Evolutionary conservation across 106 monocot species (phyloP), one percentile per base, ranked within the genome.

Genomic region (Apostasia shenzhenica): DNA sequence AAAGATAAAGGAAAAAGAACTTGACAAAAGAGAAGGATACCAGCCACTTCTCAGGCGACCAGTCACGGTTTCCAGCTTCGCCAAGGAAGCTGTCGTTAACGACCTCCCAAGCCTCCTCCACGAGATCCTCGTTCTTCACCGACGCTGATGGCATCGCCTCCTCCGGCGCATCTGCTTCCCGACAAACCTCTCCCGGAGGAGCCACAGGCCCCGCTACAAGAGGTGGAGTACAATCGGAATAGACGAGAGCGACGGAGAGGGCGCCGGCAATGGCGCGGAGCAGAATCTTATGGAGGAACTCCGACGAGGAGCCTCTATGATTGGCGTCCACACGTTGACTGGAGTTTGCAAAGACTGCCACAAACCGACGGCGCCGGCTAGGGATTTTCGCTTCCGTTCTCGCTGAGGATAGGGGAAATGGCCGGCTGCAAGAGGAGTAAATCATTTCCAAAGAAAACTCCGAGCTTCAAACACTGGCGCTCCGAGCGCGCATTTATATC

Each of bases 31-130:
- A 64, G 26, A 62, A 57, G 42, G 8, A 38, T 71, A 91, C 94
- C 83, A 81, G 66, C 94, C 94, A 95, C 42, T 81, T 79, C 68
- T 95, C 83, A 0, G 88, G 83, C 39, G 91, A 81, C 95, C 95
- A 97, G 4, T 76, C 72, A 14, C 82, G 81, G 26, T 59, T 73
- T 9, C 76, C 86, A 2, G 73, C 75, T 63, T 82, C 73, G 39
- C 75, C 75, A 12, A 97, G 64, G 75, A 89, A 97, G 70, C 84
- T 85, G 44, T 89, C 89, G 57, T 92, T 82, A 41, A 97, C 92
- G 52, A 97, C 89, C 75, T 92, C 89, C 95, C 95, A 97, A 9
- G 95, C 95, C 75, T 97, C 95, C 82, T 87, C 89, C 61, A 89
- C 95, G 45, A 97, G 80, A 57, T 66, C 87, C 74, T 87, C 90